Base-by-base conservation (phyloP, 306 rosid species). In the Prunus mongolica region DNA sequence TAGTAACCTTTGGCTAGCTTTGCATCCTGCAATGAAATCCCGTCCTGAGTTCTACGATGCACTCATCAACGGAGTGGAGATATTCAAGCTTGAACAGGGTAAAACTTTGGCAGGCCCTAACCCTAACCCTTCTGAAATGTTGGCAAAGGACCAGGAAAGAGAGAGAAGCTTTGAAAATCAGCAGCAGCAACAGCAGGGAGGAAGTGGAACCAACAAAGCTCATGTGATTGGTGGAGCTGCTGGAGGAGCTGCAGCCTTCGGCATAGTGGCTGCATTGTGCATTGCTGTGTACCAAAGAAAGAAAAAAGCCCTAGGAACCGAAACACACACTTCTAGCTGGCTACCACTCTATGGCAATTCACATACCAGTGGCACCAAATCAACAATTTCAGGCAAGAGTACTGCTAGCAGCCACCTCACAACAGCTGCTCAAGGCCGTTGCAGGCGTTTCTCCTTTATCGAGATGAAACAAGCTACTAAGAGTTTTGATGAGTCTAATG, bases 291-390 rank as follows among this genome's bases (percentile, higher is more conserved):
- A 86, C 74, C 81, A 86, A 24, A 74, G 85, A 66, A 86, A 86
- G 81, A 86, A 74, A 38, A 56, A 69, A 30, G 66, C 64, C 10
- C 19, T 41, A 2, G 85, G 87, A 20, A 71, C 72, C 12, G 89
- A 86, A 4, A 45, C 87, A 11, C 85, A 83, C 71, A 80, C 89
- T 32, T 71, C 80, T 30, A 86, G 89, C 56, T 83, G 89, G 89
- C 79, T 86, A 24, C 89, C 89, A 6, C 38, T 86, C 64, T 86
- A 82, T 44, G 87, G 89, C 4, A 86, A 86, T 22, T 86, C 89
- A 0, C 89, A 83, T 67, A 80, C 89, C 34, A 86, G 65, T 25
- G 85, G 57, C 34, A 83, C 80, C 67, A 85, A 83, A 79, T 86
- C 87, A 3, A 79, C 86, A 5, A 52, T 28, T 14, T 82, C 89